phyloP scores from a whole-genome alignment of 1,284 basidiomycete species.

The Moniliophthora roreri region DNA sequence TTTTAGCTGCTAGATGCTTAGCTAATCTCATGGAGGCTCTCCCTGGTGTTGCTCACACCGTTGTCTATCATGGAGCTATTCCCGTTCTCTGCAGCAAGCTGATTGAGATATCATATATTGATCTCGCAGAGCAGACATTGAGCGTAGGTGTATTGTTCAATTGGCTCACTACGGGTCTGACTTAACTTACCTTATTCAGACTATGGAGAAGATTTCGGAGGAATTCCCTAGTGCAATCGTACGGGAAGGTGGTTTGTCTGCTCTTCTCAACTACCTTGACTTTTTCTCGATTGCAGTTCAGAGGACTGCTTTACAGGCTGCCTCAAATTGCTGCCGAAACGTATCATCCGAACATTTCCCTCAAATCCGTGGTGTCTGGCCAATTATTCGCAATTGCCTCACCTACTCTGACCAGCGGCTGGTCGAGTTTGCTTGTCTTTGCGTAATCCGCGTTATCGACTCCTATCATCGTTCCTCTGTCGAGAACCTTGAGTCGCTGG shows the following conservation, averaged over 20 bases:
- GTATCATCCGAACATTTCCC: constrained; percentile 83
- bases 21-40: constrained; percentile 97
- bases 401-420: constrained; percentile 90
- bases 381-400: constrained; percentile 89
- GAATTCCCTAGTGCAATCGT: constrained; percentile 95
- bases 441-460: constrained; percentile 90
- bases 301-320: constrained; percentile 92
- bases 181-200: constrained; percentile 47
- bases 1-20: constrained; percentile 91
- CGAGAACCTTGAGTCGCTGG: constrained; percentile 82
- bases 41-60: constrained; percentile 90
- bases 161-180: constrained; percentile 23
- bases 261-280: constrained; percentile 90
- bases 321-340: constrained; percentile 93
- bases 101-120: constrained; percentile 94
- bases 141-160: constrained; percentile 64
- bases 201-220: constrained; percentile 95
- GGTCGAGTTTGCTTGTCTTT: constrained; percentile 91
- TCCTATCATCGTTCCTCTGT: constrained; percentile 83
- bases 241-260: constrained; percentile 88
- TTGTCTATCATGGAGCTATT: constrained; percentile 94
- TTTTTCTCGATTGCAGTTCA: constrained; percentile 98
- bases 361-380: constrained; percentile 88
- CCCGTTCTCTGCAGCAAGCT: constrained; percentile 94
- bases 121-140: constrained; percentile 93